A percentile compares a stretch with the other conserved stretches of the same genome.
Conservation (phyloP, 257 asterid species). For the Solanum phureja region DNA sequence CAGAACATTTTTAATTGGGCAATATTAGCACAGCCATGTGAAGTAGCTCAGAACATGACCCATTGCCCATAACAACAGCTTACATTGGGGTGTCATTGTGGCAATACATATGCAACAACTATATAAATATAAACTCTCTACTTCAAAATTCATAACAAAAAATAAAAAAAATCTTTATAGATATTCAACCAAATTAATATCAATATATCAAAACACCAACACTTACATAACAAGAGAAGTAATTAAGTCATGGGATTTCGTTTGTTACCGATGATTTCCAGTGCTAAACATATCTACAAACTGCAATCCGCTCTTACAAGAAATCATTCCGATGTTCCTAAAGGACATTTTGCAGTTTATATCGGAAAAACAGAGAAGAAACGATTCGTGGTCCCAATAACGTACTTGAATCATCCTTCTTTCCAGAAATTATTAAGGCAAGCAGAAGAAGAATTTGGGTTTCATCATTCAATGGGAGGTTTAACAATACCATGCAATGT, state of each 20-base stretch:
- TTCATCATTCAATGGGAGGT: neutral
- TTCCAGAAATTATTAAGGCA: neutral
- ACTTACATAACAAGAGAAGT: neutral
- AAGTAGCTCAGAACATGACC: neutral
- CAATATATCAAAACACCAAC: neutral
- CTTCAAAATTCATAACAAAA: neutral
- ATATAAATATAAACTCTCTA: neutral
- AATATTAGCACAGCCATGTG: neutral
- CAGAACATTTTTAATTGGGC: no score
- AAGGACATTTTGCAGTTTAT: constrained; percentile 2
- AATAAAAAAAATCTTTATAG: no score
- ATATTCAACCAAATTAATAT: neutral
- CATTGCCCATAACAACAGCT: neutral
- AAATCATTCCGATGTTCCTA: constrained; percentile 5
- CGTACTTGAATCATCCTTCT: constrained; percentile 1
- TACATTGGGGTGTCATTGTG: neutral
- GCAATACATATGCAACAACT: neutral
- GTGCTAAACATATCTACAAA: neutral
- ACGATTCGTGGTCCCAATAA: neutral
- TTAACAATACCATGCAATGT: constrained; percentile 2
- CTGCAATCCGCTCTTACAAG: neutral
- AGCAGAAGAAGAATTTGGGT: neutral
- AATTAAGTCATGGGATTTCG: neutral
- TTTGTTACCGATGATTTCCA: neutral
- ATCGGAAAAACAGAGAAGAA: neutral